Evolutionary conservation across 108 stramenopile species (phyloP), one percentile per base, ranked within the genome.

Genomic region (Discostella pseudostelligera): DNA sequence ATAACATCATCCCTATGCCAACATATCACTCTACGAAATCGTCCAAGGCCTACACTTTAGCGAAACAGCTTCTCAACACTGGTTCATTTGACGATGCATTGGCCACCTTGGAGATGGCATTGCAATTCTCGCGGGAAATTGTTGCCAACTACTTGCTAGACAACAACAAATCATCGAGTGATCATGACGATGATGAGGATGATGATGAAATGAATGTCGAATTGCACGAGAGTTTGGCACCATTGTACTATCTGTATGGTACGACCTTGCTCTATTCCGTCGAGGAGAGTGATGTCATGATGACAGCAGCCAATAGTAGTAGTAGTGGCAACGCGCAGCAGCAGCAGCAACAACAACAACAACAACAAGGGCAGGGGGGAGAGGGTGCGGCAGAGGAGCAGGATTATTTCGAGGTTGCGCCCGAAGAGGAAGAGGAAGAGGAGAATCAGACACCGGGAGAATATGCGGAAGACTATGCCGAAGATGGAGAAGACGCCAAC

Each of bases 181-280:
- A 60, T 45, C 40, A 17, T 16, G 54, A 28, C 9, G 46, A 37
- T 32, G 44, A 28, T 17, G 44, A 35, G 20, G 67, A 68, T 1
- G 56, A 37, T 11, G 69, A 72, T 2, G 66, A 62, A 20, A 42
- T n/a, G 9, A 29, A 67, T 4, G 49, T 55, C 10, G 82, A 83
- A 2, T 57, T 90, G 14, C 84, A 89, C 67, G 69, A 72, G 37
- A 60, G 78, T 39, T 56, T 94, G 59, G 93, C 88, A 8, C 93
- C 93, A 35, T 72, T 90, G 48, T 84, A 89, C 63, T 94, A 94
- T 60, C 59, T 91, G 17, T 92, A 94, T 81, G 93, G 93, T 12
- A 91, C 93, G 2, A 92, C 90, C 1, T 64, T 94, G 40, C 65
- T 94, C 12, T 94, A 94, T 69, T 79, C 79, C 12, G 76, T 94